phyloP scores from a whole-genome alignment of 2,329 filamentous ascomycete genomes.

The Paecilomyces sp. region DNA sequence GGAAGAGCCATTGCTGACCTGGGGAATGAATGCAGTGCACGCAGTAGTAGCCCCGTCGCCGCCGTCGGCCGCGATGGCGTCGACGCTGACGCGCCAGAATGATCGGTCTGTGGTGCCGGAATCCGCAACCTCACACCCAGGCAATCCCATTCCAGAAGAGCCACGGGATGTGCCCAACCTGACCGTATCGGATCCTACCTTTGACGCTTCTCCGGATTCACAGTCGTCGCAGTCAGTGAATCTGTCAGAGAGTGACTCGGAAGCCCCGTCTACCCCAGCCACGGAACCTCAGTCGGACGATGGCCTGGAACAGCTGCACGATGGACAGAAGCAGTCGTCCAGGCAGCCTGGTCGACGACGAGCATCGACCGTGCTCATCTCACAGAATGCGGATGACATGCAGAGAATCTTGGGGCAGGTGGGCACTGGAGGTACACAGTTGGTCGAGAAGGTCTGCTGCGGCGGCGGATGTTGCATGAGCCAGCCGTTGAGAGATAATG shows the following conservation, averaged over 20 bases:
- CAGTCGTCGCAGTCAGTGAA: constrained; percentile 21
- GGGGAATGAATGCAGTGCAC: constrained; percentile 17
- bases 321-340: constrained; percentile 8
- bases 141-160: constrained; percentile 43
- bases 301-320: constrained; percentile 16
- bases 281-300: constrained; percentile 32
- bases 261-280: constrained; percentile 32
- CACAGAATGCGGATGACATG: constrained; percentile 53
- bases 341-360: constrained; percentile 26
- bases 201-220: constrained; percentile 20
- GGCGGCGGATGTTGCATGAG: constrained; percentile 59
- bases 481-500: constrained; percentile 43
- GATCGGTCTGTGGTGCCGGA: constrained; percentile 24
- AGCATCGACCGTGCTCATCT: constrained; percentile 45
- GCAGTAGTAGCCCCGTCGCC: constrained; percentile 15
- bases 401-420: constrained; percentile 50
- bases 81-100: constrained; percentile 14
- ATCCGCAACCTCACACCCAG: constrained; percentile 38
- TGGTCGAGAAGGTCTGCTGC: constrained; percentile 57
- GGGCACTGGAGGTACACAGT: constrained; percentile 46
- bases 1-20: neutral
- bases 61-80: constrained; percentile 18
- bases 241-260: constrained; percentile 27
- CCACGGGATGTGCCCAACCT: constrained; percentile 31
- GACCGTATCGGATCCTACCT: constrained; percentile 25